Conservation (phyloP, 2,329 filamentous ascomycete species). For the Blastomyces parvus region DNA sequence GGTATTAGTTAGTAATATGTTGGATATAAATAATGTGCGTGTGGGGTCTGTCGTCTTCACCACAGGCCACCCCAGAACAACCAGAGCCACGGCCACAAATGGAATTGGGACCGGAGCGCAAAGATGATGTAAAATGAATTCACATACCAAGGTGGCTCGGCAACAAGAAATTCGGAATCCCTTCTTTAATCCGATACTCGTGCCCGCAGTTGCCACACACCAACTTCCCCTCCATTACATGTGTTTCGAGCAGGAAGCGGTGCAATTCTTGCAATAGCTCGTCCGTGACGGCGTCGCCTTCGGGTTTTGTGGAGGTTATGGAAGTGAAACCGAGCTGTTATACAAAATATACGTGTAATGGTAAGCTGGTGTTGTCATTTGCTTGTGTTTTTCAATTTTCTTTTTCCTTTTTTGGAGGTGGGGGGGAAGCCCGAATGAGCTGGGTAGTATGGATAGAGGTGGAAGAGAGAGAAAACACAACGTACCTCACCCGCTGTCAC, state of each 20-base stretch:
- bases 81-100: background rate
- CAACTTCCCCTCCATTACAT: slow-evolving; percentile 77
- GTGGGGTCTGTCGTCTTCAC: background rate
- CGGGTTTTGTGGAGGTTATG: slow-evolving; percentile 56
- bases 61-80: background rate
- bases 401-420: background rate
- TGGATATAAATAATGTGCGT: background rate
- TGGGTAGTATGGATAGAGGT: too few species aligned
- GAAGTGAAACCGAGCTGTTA: slow-evolving; percentile 71
- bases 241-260: slow-evolving; percentile 74
- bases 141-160: slow-evolving; percentile 68
- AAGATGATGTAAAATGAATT: background rate
- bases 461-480: background rate
- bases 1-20: background rate
- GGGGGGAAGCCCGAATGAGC: background rate
- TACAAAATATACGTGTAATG: background rate
- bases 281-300: slow-evolving; percentile 53
- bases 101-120: too few species aligned
- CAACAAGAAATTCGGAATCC: slow-evolving; percentile 90
- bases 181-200: slow-evolving; percentile 89
- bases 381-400: background rate
- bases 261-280: slow-evolving; percentile 70
- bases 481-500: slow-evolving; percentile 60
- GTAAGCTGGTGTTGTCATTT: background rate
- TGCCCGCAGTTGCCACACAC: slow-evolving; percentile 87